These are phyloP conservation scores for Calonectria leucothoes DNA, from an alignment of 2,329 filamentous ascomycete species.

Conservation along the genomic window DNA sequence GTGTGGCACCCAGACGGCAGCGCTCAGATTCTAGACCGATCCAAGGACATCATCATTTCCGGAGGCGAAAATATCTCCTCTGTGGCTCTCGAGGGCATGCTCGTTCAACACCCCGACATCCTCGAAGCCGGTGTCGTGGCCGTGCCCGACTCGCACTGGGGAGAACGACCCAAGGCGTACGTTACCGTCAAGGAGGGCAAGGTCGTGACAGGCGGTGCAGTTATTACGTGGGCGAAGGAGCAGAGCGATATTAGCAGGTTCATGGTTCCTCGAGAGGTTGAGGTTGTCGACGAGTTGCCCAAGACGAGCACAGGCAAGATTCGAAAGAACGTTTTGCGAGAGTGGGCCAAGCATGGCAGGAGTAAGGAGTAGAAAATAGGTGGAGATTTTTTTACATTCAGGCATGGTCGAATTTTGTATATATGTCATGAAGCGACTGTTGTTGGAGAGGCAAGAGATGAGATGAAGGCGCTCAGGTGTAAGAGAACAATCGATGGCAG, in stretches of 20 bases:
- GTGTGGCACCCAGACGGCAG: conserved; percentile 94
- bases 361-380: conserved; percentile 21
- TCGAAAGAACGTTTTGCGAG: conserved; percentile 91
- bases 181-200: conserved; percentile 82
- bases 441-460: conserved; percentile 12
- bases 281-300: conserved; percentile 87
- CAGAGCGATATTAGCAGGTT: conserved; percentile 87
- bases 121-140: conserved; percentile 93
- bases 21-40: conserved; percentile 90
- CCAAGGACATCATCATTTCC: conserved; percentile 98
- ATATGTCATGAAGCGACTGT: conserved; percentile 12
- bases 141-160: conserved; percentile 90
- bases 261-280: conserved; percentile 81
- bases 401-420: neutral
- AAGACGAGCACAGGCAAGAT: conserved; percentile 99
- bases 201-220: conserved; percentile 60
- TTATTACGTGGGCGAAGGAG: conserved; percentile 89
- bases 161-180: conserved; percentile 95
- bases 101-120: conserved; percentile 88
- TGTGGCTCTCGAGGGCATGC: conserved; percentile 89
- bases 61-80: conserved; percentile 98
- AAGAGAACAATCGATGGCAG: neutral
- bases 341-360: conserved; percentile 72
- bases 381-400: neutral
- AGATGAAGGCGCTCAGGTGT: conserved; percentile 5